Evolutionary conservation across 2,329 filamentous ascomycete genomes (phyloP).

Genomic region (Trichoderma sp.): DNA sequence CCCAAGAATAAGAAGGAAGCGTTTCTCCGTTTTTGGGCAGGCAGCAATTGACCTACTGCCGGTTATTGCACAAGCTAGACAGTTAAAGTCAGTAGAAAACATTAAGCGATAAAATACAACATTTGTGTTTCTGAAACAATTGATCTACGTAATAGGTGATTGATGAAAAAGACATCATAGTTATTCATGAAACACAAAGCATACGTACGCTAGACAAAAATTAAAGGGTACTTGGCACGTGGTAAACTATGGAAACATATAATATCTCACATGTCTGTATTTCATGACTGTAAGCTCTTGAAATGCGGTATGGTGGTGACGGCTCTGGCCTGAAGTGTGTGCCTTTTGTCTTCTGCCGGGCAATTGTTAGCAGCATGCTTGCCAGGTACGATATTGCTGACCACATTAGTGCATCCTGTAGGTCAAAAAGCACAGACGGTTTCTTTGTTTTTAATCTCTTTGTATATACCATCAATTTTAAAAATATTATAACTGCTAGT

Average conservation of each 20-base stretch:
- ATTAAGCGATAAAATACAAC: neutral
- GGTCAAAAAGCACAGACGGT: neutral
- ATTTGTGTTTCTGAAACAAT: neutral
- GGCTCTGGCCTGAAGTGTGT: too few relatives aligned
- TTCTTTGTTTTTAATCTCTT: neutral
- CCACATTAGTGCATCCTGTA: neutral
- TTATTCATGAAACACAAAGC: neutral
- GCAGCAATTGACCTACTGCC: neutral
- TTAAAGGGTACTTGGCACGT: neutral
- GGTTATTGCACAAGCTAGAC: neutral
- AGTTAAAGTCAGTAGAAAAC: neutral
- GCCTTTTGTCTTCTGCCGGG: neutral
- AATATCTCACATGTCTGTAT: too few relatives aligned
- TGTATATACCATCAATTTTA: neutral
- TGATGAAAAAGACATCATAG: neutral
- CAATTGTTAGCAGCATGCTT: neutral
- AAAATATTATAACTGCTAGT: neutral
- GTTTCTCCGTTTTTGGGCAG: slow-evolving; percentile 34
- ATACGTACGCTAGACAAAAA: neutral
- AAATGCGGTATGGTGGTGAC: too few relatives aligned
- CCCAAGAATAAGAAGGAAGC: slow-evolving; percentile 29
- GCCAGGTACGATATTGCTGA: neutral
- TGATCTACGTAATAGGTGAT: neutral
- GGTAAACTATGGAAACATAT: too few relatives aligned
- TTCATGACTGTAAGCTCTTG: too few relatives aligned